phyloP scores from a whole-genome alignment of 2,329 filamentous ascomycete genomes.

The Endothia cerciana region DNA sequence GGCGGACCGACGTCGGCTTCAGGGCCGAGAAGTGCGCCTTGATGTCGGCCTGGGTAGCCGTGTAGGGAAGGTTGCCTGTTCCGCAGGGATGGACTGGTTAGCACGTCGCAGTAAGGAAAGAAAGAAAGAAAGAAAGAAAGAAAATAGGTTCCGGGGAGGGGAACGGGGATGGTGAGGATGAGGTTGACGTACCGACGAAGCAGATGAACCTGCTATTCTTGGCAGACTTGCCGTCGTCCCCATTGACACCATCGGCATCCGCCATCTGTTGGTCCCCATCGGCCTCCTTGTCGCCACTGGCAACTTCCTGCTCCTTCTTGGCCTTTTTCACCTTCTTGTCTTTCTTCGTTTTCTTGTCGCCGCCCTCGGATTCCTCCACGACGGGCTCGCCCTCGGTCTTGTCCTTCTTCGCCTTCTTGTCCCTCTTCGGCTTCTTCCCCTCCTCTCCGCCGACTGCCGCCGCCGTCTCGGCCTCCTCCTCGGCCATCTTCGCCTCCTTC shows the following conservation, averaged over 20 bases:
- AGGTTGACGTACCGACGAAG: slow-evolving; percentile 65
- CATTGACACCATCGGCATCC: slow-evolving; percentile 27
- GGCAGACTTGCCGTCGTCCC: slow-evolving; percentile 14
- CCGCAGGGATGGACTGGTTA: slow-evolving; percentile 40
- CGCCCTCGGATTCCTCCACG: slow-evolving; percentile 37
- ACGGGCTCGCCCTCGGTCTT: slow-evolving; percentile 26
- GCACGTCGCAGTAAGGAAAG: too few relatives aligned
- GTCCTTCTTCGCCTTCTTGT: slow-evolving; percentile 26
- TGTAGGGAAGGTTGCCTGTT: slow-evolving; percentile 84
- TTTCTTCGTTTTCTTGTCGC: slow-evolving; percentile 32
- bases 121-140: neutral
- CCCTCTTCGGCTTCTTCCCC: slow-evolving; percentile 19
- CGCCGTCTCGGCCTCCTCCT: neutral
- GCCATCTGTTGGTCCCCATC: slow-evolving; percentile 30
- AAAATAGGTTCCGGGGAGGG: neutral
- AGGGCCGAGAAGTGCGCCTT: slow-evolving; percentile 78
- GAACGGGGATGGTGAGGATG: slow-evolving; percentile 26
- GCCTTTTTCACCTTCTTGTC: slow-evolving; percentile 35
- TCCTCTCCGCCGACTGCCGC: neutral
- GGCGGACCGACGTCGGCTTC: slow-evolving; percentile 70
- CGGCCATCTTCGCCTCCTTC: slow-evolving; percentile 5
- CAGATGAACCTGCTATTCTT: slow-evolving; percentile 62
- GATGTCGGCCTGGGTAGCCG: slow-evolving; percentile 72
- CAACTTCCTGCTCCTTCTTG: slow-evolving; percentile 38
- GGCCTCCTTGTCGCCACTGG: slow-evolving; percentile 31